Evolutionary conservation across 106 monocot genomes (phyloP).

Genomic region (Allium cepa): DNA sequence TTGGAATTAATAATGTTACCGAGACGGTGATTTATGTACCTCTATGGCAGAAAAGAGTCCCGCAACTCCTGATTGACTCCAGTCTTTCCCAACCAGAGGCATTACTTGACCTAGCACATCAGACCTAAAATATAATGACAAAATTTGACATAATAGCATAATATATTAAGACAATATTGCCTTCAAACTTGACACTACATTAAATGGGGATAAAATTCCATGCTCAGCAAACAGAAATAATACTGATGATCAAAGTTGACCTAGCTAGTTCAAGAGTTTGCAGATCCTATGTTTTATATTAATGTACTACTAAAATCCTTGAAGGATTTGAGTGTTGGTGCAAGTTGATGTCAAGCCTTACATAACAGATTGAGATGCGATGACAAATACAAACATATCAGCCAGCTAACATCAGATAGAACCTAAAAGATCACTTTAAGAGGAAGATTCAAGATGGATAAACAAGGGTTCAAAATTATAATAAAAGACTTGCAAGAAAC

Average conservation of each 20-base stretch:
- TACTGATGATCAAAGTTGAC: background rate
- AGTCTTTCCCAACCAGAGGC: constrained; percentile 99
- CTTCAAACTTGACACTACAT: background rate
- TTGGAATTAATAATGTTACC: background rate
- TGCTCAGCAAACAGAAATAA: background rate
- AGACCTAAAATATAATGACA: constrained; percentile 56
- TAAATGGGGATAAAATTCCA: background rate
- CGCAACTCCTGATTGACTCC: constrained; percentile 96
- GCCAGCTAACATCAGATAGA: too few relatives aligned
- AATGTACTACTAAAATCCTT: background rate
- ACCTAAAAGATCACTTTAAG: too few relatives aligned
- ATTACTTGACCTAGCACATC: constrained; percentile 97
- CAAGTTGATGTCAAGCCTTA: too few relatives aligned
- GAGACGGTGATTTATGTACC: constrained; percentile 22
- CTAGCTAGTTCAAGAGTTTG: background rate
- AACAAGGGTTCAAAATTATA: too few relatives aligned
- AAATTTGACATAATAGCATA: background rate
- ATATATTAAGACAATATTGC: background rate
- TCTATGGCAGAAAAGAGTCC: constrained; percentile 91
- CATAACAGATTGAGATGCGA: too few relatives aligned
- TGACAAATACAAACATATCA: too few relatives aligned
- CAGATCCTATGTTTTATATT: background rate
- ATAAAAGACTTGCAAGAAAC: too few relatives aligned
- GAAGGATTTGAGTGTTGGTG: too few relatives aligned
- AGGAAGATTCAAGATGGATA: too few relatives aligned